Evolutionary conservation across 2,329 filamentous ascomycete species (phyloP), one percentile per base, ranked within the genome.

Genomic region (Colletotrichum aenigma): DNA sequence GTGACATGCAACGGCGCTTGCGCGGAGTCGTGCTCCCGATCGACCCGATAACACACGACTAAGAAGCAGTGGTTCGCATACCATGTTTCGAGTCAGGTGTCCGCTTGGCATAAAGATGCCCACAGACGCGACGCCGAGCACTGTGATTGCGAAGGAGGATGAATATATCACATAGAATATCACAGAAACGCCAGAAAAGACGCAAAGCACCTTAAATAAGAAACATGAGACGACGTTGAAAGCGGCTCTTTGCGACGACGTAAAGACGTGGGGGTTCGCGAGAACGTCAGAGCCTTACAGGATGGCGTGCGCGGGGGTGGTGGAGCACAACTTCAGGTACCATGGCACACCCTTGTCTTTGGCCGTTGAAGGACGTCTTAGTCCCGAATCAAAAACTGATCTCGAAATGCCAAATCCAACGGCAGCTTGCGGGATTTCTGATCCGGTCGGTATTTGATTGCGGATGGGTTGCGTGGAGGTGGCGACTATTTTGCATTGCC

Each of bases 251-350:
- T 34, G 24, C 16, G 21, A 18, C 7, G 61, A 43, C 61, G 61
- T 64, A 21, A 32, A 18, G 28, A 70, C 70, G 74, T 76, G 74
- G 74, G 73, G 74, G 74, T 61, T 76, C 38, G 30, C 58, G 70
- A 76, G 70, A 74, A 74, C 70, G 74, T 76, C 70, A 76, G 74
- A 58, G 74, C 74, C 70, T 30, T 76, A 76, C 65, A 69, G 74
- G 70, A 76, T 74, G 74, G 74, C 74, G 74, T 76, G 74, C 74
- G 74, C 74, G 74, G 74, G 74, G 74, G 21, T 38, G 48, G 70
- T 73, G 74, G 70, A 68, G 70, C 70, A 52, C 65, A 43, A 65
- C 43, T 55, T 69, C 74, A 61, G 61, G 68, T 18, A 36, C 74
- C 74, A 76, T 61, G 70, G 70, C 70, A 76, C 74, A 73, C 21